Evolutionary conservation across 1,284 basidiomycete genomes (phyloP).

Genomic region (Ustilago nuda): DNA sequence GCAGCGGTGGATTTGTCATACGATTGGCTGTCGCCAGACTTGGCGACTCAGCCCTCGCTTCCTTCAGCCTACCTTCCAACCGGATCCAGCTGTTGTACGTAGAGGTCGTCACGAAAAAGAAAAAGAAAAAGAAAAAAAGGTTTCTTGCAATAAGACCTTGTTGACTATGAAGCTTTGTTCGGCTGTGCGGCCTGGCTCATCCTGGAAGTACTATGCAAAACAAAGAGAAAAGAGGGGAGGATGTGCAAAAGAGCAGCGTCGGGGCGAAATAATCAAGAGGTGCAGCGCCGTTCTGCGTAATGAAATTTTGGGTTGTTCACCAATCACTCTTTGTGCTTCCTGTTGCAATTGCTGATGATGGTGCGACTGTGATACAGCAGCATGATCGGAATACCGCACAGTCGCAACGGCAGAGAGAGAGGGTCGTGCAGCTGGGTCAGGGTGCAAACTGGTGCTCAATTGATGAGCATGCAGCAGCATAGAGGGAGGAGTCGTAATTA

Average conservation of each 20-base stretch:
- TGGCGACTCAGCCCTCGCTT: slow-evolving; percentile 3
- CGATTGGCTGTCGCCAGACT: not conserved
- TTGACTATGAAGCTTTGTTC: not conserved
- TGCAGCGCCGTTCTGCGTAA: slow-evolving; percentile 11
- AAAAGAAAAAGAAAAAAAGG: no score
- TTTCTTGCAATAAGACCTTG: not conserved
- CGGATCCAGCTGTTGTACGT: no score
- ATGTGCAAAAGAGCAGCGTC: not conserved
- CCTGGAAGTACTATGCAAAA: not conserved
- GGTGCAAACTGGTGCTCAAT: not conserved
- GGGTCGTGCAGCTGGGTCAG: not conserved
- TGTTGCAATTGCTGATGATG: not conserved
- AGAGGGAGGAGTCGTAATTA: slow-evolving; percentile 2
- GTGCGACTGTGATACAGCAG: not conserved
- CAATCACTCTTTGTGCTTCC: not conserved
- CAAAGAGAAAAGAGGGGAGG: not conserved
- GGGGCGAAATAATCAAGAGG: not conserved
- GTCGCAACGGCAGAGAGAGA: no score
- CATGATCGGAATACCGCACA: no score
- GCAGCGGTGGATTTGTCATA: not conserved
- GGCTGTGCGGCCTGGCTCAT: not conserved
- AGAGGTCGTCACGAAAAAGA: no score
- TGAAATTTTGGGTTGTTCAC: not conserved
- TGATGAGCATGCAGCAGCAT: not conserved
- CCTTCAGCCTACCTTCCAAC: not conserved